Base-by-base conservation (phyloP, 495 filamentous ascomycete species). In the Lentithecium fluviatile region DNA sequence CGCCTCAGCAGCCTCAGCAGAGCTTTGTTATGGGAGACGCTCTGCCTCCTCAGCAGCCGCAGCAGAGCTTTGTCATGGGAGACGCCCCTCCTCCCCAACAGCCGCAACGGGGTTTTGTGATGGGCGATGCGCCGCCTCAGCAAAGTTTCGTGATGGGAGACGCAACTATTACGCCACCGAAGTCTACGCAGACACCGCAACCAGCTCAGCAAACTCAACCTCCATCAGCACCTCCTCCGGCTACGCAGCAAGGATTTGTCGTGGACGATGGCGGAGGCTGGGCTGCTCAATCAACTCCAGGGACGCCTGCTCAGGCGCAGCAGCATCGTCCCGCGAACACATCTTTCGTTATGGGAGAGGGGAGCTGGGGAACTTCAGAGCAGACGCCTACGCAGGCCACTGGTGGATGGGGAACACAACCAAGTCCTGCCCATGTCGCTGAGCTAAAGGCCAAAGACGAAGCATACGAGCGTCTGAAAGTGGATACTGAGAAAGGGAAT, bases 261-360 rank as follows among this genome's bases (percentile, higher is more conserved):
- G 52, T 61, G 57, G 52, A 48, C 40, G 57, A 66, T 42, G 63
- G 57, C 1, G 63, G n/a, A n/a, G n/a, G 51, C 11, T 65, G 62
- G 62, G 24, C 49, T 1, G 32, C 49, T 20, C 58, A 61, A 24
- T 25, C 50, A 24, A 36, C 37, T 5, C 15, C 51, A 19, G 52
- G 36, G 19, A 34, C 60, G 12, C 34, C 60, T 19, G 25, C 36
- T 1, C 45, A 64, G 12, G 29, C 26, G 7, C 52, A 36, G 43
- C 47, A 36, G n/a, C 25, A 34, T 19, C 61, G 17, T 13, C 52
- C 61, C 0, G 25, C 24, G 1, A 52, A 23, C 23, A 40, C 42
- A 2, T 21, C 15, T 23, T 61, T 65, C 48, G 56, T 62, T 15
- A 53, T 63, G 50, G 66, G 57, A 36, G 62, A 53, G 21, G 61